These are phyloP conservation scores for Fraxinus platypoda DNA, from an alignment of 305 asterid genomes.

Conservation along the genomic window DNA sequence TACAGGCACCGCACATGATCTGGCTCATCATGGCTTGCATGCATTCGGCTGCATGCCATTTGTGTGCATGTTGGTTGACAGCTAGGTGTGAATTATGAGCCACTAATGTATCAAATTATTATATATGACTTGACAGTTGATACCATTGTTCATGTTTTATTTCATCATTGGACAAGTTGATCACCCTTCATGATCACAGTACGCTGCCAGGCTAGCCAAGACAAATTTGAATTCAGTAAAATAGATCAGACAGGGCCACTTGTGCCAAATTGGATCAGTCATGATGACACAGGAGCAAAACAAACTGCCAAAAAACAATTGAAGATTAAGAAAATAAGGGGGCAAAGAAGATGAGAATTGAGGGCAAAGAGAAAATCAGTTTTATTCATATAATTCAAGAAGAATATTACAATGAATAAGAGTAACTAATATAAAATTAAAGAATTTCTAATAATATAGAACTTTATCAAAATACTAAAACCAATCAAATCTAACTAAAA, in stretches of 20 bases:
- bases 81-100: background rate
- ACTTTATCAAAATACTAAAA: too few species aligned
- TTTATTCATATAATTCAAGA: too few species aligned
- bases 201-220: background rate
- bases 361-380: background rate
- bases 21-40: background rate
- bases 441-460: background rate
- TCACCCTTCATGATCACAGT: background rate
- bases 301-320: background rate
- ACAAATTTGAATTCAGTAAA: background rate
- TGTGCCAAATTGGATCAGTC: background rate
- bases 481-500: too few species aligned
- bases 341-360: background rate
- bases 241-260: background rate
- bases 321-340: background rate
- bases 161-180: background rate
- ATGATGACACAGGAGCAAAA: background rate
- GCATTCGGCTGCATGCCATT: background rate
- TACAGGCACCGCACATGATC: background rate
- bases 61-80: background rate
- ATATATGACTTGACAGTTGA: background rate
- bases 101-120: background rate
- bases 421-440: background rate
- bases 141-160: background rate
- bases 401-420: background rate